Percentiles rank a stretch among this genome's conserved stretches.
phyloP scores from a whole-genome alignment of 2,329 filamentous ascomycete species.

The Ophiostoma triangulosporum region DNA sequence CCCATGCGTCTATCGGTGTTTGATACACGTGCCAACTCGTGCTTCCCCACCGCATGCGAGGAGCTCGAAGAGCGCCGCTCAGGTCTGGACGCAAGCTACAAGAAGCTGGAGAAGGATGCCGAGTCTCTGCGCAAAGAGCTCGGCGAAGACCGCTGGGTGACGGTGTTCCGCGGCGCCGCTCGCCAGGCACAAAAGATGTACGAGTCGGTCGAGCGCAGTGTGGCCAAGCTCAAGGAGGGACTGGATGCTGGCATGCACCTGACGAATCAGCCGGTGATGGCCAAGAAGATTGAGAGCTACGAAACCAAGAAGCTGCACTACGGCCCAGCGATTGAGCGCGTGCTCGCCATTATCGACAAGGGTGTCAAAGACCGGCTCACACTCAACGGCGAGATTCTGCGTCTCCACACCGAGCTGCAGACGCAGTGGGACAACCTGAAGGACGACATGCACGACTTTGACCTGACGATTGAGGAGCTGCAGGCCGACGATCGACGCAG shows the following conservation, averaged over 20 bases:
- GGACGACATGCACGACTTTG: slow-evolving; percentile 63
- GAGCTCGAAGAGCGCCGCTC: slow-evolving; percentile 67
- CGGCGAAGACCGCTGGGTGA: slow-evolving; percentile 89
- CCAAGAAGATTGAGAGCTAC: slow-evolving; percentile 82
- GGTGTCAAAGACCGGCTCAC: slow-evolving; percentile 93
- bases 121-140: slow-evolving; percentile 81
- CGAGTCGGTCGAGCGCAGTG: slow-evolving; percentile 81
- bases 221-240: slow-evolving; percentile 66
- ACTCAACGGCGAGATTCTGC: slow-evolving; percentile 87
- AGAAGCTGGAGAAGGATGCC: slow-evolving; percentile 77
- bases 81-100: slow-evolving; percentile 72
- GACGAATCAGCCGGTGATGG: slow-evolving; percentile 54
- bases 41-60: slow-evolving; percentile 83
- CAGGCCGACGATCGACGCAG: slow-evolving; percentile 41
- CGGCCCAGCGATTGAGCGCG: slow-evolving; percentile 79
- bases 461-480: slow-evolving; percentile 60
- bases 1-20: slow-evolving; percentile 90
- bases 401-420: slow-evolving; percentile 74
- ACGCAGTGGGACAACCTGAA: slow-evolving; percentile 68
- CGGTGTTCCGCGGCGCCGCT: slow-evolving; percentile 87
- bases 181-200: slow-evolving; percentile 93
- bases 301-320: slow-evolving; percentile 94
- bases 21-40: slow-evolving; percentile 56
- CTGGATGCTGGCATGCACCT: slow-evolving; percentile 63
- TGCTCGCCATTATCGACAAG: slow-evolving; percentile 84